Conservation (phyloP, 2,329 filamentous ascomycete genomes). For the Pseudocercospora cruenta region DNA sequence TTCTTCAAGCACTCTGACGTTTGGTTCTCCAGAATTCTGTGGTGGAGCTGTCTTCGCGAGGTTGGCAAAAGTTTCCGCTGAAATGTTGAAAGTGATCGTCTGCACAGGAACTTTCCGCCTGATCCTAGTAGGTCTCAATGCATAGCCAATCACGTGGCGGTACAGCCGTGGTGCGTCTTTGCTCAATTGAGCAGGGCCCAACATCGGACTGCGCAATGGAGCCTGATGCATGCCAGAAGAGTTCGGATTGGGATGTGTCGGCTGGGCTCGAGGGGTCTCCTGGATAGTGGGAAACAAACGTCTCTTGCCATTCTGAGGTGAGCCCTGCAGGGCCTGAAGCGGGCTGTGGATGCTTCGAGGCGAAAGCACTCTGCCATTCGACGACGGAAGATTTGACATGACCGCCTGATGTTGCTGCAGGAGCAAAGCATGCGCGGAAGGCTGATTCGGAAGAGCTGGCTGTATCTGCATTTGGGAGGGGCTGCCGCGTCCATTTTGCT, state of each 20-base stretch:
- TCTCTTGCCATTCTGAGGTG: conserved; percentile 1
- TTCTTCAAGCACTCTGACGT: conserved; percentile 46
- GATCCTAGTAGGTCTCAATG: conserved; percentile 50
- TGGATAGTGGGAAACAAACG: conserved; percentile 25
- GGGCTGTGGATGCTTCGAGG: not conserved
- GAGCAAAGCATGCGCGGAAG: not conserved
- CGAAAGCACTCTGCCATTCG: not conserved
- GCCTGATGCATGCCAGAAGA: conserved; percentile 61
- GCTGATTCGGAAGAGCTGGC: not conserved
- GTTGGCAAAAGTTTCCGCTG: conserved; percentile 40
- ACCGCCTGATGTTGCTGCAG: conserved; percentile 8
- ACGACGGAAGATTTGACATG: not conserved
- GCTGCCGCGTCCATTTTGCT: conserved; percentile 4
- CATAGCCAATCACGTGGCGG: conserved; percentile 60
- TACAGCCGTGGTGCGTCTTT: conserved; percentile 48
- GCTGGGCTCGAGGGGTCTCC: conserved; percentile 39
- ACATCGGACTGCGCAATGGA: conserved; percentile 58
- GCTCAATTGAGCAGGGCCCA: conserved; percentile 30
- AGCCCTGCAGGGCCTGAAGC: not conserved
- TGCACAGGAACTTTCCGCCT: conserved; percentile 43
- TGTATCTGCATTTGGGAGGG: not conserved
- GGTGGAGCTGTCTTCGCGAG: conserved; percentile 42
- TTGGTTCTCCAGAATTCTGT: conserved; percentile 35
- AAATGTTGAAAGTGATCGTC: conserved; percentile 53
- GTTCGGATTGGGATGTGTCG: conserved; percentile 49